Evolutionary conservation across 768 basidiomycete species (phyloP), one percentile per base, ranked within the genome.

Genomic region (Xerocomellus amylosporus): DNA sequence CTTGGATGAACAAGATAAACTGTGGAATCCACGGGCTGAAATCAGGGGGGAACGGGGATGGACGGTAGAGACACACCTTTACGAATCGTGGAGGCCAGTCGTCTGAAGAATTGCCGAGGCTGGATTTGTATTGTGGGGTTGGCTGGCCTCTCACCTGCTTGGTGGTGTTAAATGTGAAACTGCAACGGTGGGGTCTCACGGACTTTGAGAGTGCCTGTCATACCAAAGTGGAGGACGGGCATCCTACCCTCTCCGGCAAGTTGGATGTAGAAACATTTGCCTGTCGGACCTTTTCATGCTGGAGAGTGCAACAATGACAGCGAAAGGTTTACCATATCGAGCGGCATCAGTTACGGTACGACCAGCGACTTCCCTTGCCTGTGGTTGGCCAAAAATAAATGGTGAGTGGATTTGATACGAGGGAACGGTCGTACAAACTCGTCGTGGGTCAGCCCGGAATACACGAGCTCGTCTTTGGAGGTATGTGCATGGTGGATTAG

Each of bases 191-290:
- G 10, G 30, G 19, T 24, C 22, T 20, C 55, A 47, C 37, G 28
- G 31, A 83, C 86, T 73, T 86, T 84, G 33, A 91, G 74, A 82
- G 84, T 87, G n/a, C 89, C 89, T 2, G 88, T 90, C 90, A 91
- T 92, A 2, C 89, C 90, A 59, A 91, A 88, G 64, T 91, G 89
- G 45, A 90, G 70, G 3, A 90, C 84, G 4, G 88, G 88, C 58
- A 80, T 66, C 62, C 74, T 75, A 0, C 87, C 88, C 14, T 72
- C 55, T 8, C 86, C 87, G 30, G 81, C 78, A 3, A 91, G 75
- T 41, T 78, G 76, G 12, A 91, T 66, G 61, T 86, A 92, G 55
- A 86, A 84, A n/a, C 79, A 74, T 67, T 87, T 83, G 49, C 85
- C 83, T 83, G 24, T 44, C 15, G 46, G 37, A 49, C 19, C 33